These are phyloP conservation scores for Talaromyces adpressus DNA, from an alignment of 495 filamentous ascomycete genomes.

Conservation along the genomic window DNA sequence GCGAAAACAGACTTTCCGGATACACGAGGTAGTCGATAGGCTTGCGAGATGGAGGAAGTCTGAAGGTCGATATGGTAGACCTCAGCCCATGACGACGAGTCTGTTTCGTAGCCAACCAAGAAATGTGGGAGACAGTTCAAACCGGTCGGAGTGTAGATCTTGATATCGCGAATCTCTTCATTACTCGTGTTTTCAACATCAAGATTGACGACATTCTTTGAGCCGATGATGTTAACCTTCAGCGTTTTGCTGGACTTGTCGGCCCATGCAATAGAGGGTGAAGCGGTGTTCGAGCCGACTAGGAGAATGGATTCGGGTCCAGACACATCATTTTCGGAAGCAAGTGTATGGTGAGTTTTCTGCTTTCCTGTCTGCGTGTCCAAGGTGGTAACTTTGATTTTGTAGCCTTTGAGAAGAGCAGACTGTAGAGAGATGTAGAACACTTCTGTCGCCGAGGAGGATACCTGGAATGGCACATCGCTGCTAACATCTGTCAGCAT, in stretches of 20 bases:
- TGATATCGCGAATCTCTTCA: constrained; percentile 57
- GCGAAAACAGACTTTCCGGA: constrained; percentile 69
- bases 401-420: constrained; percentile 55
- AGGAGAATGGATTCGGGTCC: constrained; percentile 62
- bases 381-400: constrained; percentile 64
- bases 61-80: constrained; percentile 76
- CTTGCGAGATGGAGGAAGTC: constrained; percentile 56
- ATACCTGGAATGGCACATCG: constrained; percentile 71
- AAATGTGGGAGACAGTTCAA: constrained; percentile 69
- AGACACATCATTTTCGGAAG: constrained; percentile 65
- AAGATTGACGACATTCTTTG: constrained; percentile 50
- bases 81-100: constrained; percentile 67
- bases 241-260: constrained; percentile 60
- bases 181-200: constrained; percentile 44
- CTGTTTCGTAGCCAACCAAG: constrained; percentile 73
- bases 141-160: constrained; percentile 65
- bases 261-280: constrained; percentile 76
- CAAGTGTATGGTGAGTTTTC: constrained; percentile 56
- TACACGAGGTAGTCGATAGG: constrained; percentile 66
- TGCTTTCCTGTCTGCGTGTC: constrained; percentile 65
- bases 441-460: constrained; percentile 63
- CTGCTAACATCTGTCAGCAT: constrained; percentile 36
- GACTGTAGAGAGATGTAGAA: constrained; percentile 74
- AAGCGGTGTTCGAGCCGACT: constrained; percentile 76
- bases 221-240: constrained; percentile 75